Percentiles rank a stretch among this genome's conserved stretches.
Evolutionary conservation across 768 basidiomycete species (phyloP).

Genomic region (Fomitopsis serialis): DNA sequence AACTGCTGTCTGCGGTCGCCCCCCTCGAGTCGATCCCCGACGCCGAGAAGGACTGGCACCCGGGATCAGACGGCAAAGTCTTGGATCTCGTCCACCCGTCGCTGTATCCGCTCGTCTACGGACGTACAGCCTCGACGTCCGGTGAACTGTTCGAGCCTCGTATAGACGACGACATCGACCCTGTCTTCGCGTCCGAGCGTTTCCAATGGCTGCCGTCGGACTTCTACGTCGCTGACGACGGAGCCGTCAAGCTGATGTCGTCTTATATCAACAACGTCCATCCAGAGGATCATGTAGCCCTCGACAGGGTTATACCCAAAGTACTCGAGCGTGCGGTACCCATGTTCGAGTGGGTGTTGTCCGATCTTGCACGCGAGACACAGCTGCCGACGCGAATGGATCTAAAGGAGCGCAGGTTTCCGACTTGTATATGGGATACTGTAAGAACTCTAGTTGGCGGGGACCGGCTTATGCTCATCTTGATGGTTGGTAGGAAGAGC

Average conservation of each 20-base stretch:
- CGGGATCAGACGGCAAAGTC: constrained; percentile 35
- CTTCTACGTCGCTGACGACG: constrained; percentile 17
- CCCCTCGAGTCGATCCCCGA: constrained; percentile 33
- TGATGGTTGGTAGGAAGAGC: no score
- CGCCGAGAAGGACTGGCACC: constrained; percentile 40
- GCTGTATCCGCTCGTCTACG: constrained; percentile 28
- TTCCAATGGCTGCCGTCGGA: constrained; percentile 26
- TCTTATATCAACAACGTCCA: constrained; percentile 26
- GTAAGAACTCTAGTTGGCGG: not conserved
- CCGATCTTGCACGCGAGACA: constrained; percentile 1
- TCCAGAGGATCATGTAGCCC: constrained; percentile 10
- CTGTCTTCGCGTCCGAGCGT: constrained; percentile 7
- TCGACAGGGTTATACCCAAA: constrained; percentile 13
- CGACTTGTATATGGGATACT: not conserved
- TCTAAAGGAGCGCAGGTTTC: constrained; percentile 2
- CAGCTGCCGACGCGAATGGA: not conserved
- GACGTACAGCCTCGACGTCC: not conserved
- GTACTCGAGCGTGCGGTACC: constrained; percentile 18
- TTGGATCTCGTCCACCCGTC: constrained; percentile 44
- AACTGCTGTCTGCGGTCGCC: not conserved
- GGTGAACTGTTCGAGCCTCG: not conserved
- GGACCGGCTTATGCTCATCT: no score
- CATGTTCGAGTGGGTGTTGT: constrained; percentile 21
- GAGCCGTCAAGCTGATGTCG: constrained; percentile 9
- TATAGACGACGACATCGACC: not conserved